Evolutionary conservation across 208 protist genomes (phyloP).

Genomic region (Wallacemonas rigidus): DNA sequence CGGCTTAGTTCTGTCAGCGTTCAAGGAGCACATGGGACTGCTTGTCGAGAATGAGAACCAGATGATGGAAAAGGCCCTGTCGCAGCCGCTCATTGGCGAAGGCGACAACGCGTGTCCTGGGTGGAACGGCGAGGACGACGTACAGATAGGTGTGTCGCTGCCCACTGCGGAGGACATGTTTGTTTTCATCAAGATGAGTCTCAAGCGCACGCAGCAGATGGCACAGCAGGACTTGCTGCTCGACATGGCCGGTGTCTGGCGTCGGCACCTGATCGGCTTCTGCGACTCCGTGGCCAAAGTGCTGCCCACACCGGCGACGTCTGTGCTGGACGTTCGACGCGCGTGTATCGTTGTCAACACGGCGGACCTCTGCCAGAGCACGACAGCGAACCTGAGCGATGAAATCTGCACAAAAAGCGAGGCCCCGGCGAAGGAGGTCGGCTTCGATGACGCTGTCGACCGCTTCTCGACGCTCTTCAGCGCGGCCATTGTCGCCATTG

Average conservation of each 20-base stretch:
- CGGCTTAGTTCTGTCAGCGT: constrained; percentile 79
- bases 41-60: constrained; percentile 83
- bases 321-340: constrained; percentile 52
- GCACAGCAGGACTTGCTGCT: constrained; percentile 87
- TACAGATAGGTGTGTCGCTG: constrained; percentile 58
- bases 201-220: constrained; percentile 79
- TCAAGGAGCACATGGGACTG: constrained; percentile 84
- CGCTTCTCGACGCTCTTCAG: constrained; percentile 77
- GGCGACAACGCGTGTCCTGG: constrained; percentile 73
- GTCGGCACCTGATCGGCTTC: constrained; percentile 71
- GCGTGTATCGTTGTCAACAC: constrained; percentile 91
- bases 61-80: constrained; percentile 82
- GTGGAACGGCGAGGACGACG: constrained; percentile 64
- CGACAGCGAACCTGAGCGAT: constrained; percentile 70
- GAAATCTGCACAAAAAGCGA: constrained; percentile 78
- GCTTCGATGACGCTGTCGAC: constrained; percentile 74
- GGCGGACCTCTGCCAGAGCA: constrained; percentile 79
- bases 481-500: constrained; percentile 60
- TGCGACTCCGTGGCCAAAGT: constrained; percentile 35
- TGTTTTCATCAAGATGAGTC: constrained; percentile 90
- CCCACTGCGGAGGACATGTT: constrained; percentile 90
- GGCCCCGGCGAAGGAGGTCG: constrained; percentile 62
- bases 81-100: constrained; percentile 81
- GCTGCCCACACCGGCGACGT: constrained; percentile 49
- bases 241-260: constrained; percentile 87